Base-by-base conservation (phyloP, 495 filamentous ascomycete genomes). In the Penicillium flavigenum region DNA sequence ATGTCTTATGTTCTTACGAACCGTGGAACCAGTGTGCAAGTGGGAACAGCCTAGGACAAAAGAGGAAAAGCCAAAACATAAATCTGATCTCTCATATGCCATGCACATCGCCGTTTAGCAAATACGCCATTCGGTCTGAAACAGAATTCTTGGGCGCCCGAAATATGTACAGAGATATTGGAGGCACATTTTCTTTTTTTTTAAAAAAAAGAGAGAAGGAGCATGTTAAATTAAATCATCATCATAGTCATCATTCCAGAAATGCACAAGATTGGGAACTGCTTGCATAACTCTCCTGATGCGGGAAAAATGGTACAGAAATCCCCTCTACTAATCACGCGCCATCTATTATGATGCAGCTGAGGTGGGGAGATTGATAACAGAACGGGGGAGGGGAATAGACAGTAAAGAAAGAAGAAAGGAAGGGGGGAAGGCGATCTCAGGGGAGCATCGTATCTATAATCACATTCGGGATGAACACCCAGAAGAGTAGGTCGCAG, bases 31-130 rank as follows among this genome's bases (percentile, higher is more conserved):
- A 43, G 0, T 36, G 31, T 17, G 22, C 17, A 26, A 6, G 26
- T 38, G 19, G 27, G 43, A 17, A 48, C 9, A 44, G 8, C 5
- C 53, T 55, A 55, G 44, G 38, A 47, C 32, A 0, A 20, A 47
- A 47, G 10, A 29, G 53, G 45, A 48, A 63, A 53, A 48, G 26
- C n/a, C 24, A 11, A 47, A 53, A 48, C 39, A 47, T 17, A 42
- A 63, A 66, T 64, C 57, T 64, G 66, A 69, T 60, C 46, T 24
- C 57, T 69, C 66, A 69, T 64, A 66, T 69, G 61, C 56, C 27
- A 65, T 62, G 62, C 59, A 46, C 39, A 51, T 50, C 41, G 41
- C 42, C 24, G 36, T 32, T 32, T 29, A 29, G 17, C 31, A 16
- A 20, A 31, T 51, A 39, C 49, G 59, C 29, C 29, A 31, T 56